These are phyloP conservation scores for Leonotis leonurus DNA, from an alignment of 257 asterid genomes.

Conservation along the genomic window DNA sequence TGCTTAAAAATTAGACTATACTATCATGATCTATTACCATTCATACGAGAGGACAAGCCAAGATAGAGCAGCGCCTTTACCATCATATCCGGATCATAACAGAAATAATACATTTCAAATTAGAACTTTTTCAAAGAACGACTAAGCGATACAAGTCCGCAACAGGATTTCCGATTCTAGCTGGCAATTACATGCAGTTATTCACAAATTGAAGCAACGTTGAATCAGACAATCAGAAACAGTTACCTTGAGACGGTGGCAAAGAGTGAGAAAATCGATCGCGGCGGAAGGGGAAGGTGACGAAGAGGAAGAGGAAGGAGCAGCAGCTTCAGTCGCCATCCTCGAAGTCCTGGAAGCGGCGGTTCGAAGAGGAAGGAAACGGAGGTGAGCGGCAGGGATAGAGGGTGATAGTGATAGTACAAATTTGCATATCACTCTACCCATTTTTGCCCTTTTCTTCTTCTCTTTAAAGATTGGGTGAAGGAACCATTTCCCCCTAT, in stretches of 20 bases:
- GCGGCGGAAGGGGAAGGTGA: slow-evolving; percentile 70
- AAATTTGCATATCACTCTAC: slow-evolving; percentile 35
- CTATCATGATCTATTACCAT: too few species aligned
- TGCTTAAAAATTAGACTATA: background rate
- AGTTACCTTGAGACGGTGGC: slow-evolving; percentile 84
- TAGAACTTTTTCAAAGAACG: background rate
- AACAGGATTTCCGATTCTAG: background rate
- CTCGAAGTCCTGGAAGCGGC: slow-evolving; percentile 31
- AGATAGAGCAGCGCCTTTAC: background rate
- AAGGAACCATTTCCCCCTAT: background rate
- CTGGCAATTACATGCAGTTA: background rate
- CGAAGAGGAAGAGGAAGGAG: slow-evolving; percentile 16
- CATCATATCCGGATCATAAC: slow-evolving; percentile 3
- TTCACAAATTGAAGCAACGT: background rate
- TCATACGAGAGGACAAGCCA: background rate
- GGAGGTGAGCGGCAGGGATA: slow-evolving; percentile 36
- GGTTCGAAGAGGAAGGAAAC: slow-evolving; percentile 22
- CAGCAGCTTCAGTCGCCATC: slow-evolving; percentile 49
- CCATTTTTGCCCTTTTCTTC: slow-evolving; percentile 21
- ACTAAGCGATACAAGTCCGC: background rate
- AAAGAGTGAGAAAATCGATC: slow-evolving; percentile 85
- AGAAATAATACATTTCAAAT: slow-evolving; percentile 3
- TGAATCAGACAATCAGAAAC: background rate
- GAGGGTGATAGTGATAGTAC: slow-evolving; percentile 15
- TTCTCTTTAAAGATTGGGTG: background rate